Conservation (phyloP, 78 protist species). For the Cyanophora paradoxa region DNA sequence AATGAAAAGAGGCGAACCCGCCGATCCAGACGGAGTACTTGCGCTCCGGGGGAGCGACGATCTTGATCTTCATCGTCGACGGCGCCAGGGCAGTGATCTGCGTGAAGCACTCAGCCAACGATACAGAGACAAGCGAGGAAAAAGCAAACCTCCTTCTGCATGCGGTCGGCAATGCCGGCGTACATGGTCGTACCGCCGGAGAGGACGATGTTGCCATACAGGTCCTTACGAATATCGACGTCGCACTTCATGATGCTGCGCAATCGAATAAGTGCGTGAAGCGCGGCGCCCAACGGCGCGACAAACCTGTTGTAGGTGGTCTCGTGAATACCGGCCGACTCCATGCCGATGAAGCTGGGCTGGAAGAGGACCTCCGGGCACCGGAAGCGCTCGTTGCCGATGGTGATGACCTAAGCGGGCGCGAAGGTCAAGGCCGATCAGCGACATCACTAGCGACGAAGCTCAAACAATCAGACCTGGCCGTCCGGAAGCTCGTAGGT, state of each 20-base stretch:
- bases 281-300: too few relatives aligned
- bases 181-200: constrained; percentile 92
- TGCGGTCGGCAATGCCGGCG: constrained; percentile 74
- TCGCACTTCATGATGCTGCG: constrained; percentile 83
- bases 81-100: constrained; percentile 53
- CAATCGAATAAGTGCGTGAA: too few relatives aligned
- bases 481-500: constrained; percentile 84
- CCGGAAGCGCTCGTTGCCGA: constrained; percentile 85
- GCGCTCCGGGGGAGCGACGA: constrained; percentile 72
- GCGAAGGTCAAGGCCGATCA: too few relatives aligned
- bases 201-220: constrained; percentile 83
- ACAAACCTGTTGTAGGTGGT: constrained; percentile 36
- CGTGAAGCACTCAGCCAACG: too few relatives aligned
- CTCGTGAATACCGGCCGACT: constrained; percentile 82
- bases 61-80: constrained; percentile 47
- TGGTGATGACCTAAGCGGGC: too few relatives aligned
- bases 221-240: constrained; percentile 84
- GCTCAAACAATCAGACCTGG: too few relatives aligned
- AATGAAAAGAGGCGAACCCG: too few relatives aligned
- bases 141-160: constrained; percentile 55
- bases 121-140: too few relatives aligned
- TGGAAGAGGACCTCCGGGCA: constrained; percentile 90
- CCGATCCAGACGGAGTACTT: constrained; percentile 78
- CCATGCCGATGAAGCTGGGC: constrained; percentile 80
- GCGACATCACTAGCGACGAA: too few relatives aligned